Evolutionary conservation across 805 yeast species (phyloP), one percentile per base, ranked within the genome.

Genomic region (Yarrowia sp.): DNA sequence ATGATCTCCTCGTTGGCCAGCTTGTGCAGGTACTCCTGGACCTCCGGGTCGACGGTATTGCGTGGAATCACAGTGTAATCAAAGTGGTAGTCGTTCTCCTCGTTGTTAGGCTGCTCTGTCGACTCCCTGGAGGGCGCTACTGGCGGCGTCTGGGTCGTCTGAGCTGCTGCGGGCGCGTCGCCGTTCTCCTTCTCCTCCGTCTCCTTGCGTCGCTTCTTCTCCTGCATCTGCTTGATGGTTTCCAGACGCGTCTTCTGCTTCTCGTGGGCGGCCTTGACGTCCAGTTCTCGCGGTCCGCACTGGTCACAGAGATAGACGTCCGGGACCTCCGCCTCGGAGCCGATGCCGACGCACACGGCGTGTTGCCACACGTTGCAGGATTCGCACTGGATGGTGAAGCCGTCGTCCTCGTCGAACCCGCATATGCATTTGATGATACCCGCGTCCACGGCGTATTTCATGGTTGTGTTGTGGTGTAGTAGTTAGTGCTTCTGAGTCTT

Each of bases 321-420:
- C 0, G 97, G 97, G 0, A 85, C 96, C 55, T 87, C 85, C 38
- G 83, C 87, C 63, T 82, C 83, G 46, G 85, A 82, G 46, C 78
- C 78, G 63, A 88, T 89, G 7, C 87, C 87, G 82, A 90, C 89
- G 73, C 98, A 92, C n/a, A 83, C 78, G 25, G 94, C 91, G 75
- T 92, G 98, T 71, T 92, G 97, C 97, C 97, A 92, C 65, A 96
- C 83, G 72, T 82, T 86, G 73, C 98, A 92, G 32, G 83, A 80
- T 71, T 91, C 97, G 76, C 98, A 92, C 73, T 93, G 97, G 63
- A 92, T 88, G 1, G 97, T 92, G 72, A 89, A 90, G 0, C 97
- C 97, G 72, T 92, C 98, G 73, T 93, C 97, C 65, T 92, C 96
- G 64, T 85, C 89, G 67, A 79, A 85, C 0, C 85, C 90, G 78